Base-by-base conservation (phyloP, 257 asterid genomes). In the Leonotis leonurus region DNA sequence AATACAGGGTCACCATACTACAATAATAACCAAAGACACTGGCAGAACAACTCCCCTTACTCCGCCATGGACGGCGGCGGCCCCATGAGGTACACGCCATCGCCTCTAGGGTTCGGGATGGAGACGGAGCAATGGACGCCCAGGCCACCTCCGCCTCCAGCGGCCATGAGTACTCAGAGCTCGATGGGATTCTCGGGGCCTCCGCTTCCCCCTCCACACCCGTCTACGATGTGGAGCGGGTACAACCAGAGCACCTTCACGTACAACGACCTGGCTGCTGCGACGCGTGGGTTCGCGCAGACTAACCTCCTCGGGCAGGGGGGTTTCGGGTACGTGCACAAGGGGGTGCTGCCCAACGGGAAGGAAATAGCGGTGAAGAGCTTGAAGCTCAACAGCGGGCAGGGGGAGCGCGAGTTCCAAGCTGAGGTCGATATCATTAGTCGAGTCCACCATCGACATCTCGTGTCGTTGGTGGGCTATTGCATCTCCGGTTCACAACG, bases 321-420 rank as follows among this genome's bases (percentile, higher is more conserved):
- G 8, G 94, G 94, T 4, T 85, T 85, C 51, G 94, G 89, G 51
- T 80, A 75, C 70, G 94, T 85, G 36, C 86, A 84, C 71, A 84
- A 77, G 65, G 88, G 88, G 27, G 71, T 81, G 49, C 73, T 81
- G 70, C 82, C 80, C 24, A 78, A 76, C 25, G 85, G 93, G 45
- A 85, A 78, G 45, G 80, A 76, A 9, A 67, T 82, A 0, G 85
- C 86, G 0, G 89, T 82, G 60, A 85, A 85, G 70, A 82, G 83
- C 75, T 44, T 85, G 75, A 85, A 85, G 48, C 6, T 64, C n/a
- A 82, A 82, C 62, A 85, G 94, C 68, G 83, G 81, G 65, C 94
- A 85, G 62, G 94, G 89, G 39, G 89, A 85, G 24, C 80, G 87
- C 0, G 89, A 85, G 75, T 85, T 85, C 61, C 89, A 85, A 21